Conservation (phyloP, 2,329 filamentous ascomycete species). For the Botrytis hyacinthi region DNA sequence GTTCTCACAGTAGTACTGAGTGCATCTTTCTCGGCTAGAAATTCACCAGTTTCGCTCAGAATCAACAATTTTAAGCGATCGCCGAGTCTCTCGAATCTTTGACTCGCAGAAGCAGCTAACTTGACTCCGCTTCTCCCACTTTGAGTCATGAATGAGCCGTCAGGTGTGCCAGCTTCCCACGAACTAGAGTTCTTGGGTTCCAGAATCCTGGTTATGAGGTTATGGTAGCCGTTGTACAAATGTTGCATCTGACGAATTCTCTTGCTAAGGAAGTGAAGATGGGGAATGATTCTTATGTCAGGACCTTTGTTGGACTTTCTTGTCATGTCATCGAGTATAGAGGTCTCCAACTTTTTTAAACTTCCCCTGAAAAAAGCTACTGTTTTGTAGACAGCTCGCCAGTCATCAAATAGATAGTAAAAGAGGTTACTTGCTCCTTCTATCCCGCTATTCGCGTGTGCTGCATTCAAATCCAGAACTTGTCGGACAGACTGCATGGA, state of each 20-base stretch:
- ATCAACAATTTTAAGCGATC: constrained; percentile 60
- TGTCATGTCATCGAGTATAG: constrained; percentile 36
- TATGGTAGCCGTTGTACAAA: constrained; percentile 59
- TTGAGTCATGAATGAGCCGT: constrained; percentile 2
- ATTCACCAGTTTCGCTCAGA: constrained; percentile 59
- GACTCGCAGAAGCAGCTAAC: constrained; percentile 48
- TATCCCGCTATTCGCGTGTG: constrained; percentile 33
- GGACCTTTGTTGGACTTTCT: constrained; percentile 41
- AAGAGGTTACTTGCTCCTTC: constrained; percentile 61
- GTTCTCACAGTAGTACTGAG: constrained; percentile 60
- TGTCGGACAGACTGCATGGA: constrained; percentile 37
- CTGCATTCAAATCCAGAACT: constrained; percentile 36
- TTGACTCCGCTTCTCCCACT: constrained; percentile 31
- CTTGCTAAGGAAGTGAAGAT: constrained; percentile 58
- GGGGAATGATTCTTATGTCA: constrained; percentile 54
- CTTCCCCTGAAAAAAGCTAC: constrained; percentile 48
- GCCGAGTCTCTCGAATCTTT: constrained; percentile 57
- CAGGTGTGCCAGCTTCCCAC: constrained; percentile 41
- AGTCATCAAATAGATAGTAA: constrained; percentile 67
- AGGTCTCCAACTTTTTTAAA: constrained; percentile 46
- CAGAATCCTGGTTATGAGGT: constrained; percentile 58
- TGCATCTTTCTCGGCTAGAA: constrained; percentile 67
- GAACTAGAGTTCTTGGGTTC: constrained; percentile 36
- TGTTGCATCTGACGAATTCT: constrained; percentile 60
- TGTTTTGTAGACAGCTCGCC: constrained; percentile 57